Evolutionary conservation across 2,329 filamentous ascomycete species (phyloP), one percentile per base, ranked within the genome.

Genomic region (Aspergillus sp.): DNA sequence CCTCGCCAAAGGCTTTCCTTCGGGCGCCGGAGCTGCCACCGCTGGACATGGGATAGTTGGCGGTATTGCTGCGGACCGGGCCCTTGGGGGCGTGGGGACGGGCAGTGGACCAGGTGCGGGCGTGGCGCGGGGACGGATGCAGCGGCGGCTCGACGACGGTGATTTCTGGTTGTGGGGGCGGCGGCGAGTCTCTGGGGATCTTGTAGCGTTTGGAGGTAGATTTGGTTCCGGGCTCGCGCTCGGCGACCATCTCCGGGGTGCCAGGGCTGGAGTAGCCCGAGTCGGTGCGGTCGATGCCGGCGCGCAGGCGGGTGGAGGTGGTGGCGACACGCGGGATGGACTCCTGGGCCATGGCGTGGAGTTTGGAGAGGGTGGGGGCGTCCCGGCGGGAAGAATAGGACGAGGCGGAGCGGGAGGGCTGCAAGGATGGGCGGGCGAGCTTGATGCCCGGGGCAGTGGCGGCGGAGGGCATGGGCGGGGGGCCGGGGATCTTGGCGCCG

Each of bases 231-330:
- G 63, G 64, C 34, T 67, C 63, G 6, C 65, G 34, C 14, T 38
- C 66, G 4, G 59, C 54, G 17, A 62, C 58, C 59, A 72, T 70
- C 36, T 77, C 74, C 2, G 74, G 73, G 1, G 73, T 76, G 19
- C 67, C 68, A 9, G 76, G 73, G 57, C 72, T 77, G 5, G 73
- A 76, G 52, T 77, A 76, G 2, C 73, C 74, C 3, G 75, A 77
- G 50, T 78, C 76, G 25, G 72, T 65, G 40, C 66, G 65, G 29
- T 75, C 68, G 21, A 58, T 49, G 25, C 64, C 63, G 49, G 71
- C 70, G 40, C 70, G 52, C 45, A 29, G 25, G 25, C 25, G 25
- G 25, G 25, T 29, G 25, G 25, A 10, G 25, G 34, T 38, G 14
- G 71, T 75, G 10, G 73, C 70, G 2, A 69, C 61, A 38, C 71